phyloP scores from a whole-genome alignment of 192 early-diverging fungal species.

The Dispira simplex region DNA sequence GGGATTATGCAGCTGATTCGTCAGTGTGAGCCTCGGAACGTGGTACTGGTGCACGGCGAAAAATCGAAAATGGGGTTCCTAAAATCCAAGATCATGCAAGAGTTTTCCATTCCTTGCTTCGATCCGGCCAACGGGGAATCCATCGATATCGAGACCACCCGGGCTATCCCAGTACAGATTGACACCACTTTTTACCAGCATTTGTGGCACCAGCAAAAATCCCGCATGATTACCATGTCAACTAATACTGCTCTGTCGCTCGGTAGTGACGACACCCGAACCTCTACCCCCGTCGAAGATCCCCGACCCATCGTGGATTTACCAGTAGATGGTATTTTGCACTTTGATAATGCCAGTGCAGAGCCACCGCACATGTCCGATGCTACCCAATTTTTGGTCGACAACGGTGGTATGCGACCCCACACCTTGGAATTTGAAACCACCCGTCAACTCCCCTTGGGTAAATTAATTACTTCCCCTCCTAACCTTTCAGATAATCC shows the following conservation, averaged over 20 bases:
- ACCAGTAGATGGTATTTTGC: conserved; percentile 23
- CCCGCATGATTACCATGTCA: no score
- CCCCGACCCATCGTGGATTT: conserved; percentile 17
- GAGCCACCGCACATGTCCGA: conserved; percentile 19
- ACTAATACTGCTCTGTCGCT: neutral
- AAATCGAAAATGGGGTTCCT: conserved; percentile 74
- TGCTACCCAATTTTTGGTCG: conserved; percentile 24
- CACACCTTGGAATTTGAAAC: conserved; percentile 14
- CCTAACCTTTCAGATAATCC: neutral
- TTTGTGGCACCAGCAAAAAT: conserved; percentile 17
- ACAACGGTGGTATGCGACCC: neutral
- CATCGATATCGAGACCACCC: conserved; percentile 48
- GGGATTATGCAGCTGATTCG: conserved; percentile 93
- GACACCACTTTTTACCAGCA: conserved; percentile 22
- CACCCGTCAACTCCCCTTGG: neutral
- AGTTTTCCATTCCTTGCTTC: conserved; percentile 70
- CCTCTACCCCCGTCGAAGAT: conserved; percentile 5
- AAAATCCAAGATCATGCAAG: conserved; percentile 62
- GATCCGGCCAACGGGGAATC: conserved; percentile 80
- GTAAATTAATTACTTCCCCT: neutral
- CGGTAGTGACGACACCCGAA: conserved; percentile 19
- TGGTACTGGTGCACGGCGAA: conserved; percentile 92
- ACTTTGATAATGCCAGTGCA: conserved; percentile 20
- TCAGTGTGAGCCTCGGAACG: conserved; percentile 76
- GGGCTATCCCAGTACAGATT: conserved; percentile 41